Evolutionary conservation across 148 eudicot species (phyloP).

Genomic region (Persicaria tinctoria): DNA sequence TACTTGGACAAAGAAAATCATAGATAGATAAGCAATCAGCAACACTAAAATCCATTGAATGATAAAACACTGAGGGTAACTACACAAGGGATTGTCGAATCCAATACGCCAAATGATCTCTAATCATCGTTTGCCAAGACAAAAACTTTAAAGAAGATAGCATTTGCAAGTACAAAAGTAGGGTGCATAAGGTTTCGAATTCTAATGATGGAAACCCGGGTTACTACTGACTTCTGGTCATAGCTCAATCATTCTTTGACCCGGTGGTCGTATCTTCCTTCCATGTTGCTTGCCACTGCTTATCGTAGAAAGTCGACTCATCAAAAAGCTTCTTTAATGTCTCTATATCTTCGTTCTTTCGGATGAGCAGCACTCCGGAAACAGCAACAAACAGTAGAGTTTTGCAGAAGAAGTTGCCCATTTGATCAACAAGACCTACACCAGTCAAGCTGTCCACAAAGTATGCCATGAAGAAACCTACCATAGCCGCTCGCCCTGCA

Average conservation of each 20-base stretch:
- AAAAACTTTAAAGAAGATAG: not conserved
- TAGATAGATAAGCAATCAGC: not conserved
- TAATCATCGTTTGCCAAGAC: not conserved
- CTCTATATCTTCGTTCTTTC: constrained; percentile 90
- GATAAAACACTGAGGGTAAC: not conserved
- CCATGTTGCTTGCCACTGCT: constrained; percentile 99
- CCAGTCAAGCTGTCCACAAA: constrained; percentile 98
- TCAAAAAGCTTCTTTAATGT: constrained; percentile 71
- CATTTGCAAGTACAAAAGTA: not conserved
- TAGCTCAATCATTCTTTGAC: constrained; percentile 29
- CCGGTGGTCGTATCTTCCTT: constrained; percentile 41
- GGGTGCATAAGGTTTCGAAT: not conserved
- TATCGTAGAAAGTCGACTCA: constrained; percentile 92
- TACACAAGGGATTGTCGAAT: not conserved
- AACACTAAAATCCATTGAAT: not conserved
- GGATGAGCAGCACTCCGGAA: constrained; percentile 66
- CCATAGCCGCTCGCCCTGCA: constrained; percentile 96
- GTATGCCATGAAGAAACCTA: constrained; percentile 98
- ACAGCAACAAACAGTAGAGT: constrained; percentile 81
- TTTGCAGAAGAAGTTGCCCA: constrained; percentile 96
- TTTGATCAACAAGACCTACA: constrained; percentile 91
- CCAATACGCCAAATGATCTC: not conserved
- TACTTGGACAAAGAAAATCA: not conserved
- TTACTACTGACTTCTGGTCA: not conserved
- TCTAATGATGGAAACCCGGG: not conserved